Evolutionary conservation across 768 basidiomycete species (phyloP).

Genomic region (Saitozyma podzolica): DNA sequence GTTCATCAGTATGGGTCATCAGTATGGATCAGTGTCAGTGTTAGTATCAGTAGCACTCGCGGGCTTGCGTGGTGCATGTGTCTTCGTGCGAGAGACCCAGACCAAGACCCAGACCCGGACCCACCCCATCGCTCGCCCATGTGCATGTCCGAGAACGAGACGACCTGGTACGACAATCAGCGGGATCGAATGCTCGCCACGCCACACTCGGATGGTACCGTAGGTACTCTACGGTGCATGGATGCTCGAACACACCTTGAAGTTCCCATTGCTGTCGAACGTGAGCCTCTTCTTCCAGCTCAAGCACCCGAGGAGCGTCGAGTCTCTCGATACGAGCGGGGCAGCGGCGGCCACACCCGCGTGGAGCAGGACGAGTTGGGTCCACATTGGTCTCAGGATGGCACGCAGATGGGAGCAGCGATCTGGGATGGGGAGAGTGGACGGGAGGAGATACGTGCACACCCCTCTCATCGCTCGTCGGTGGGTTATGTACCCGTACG

Average conservation of each 20-base stretch:
- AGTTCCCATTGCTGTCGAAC: slow-evolving; percentile 63
- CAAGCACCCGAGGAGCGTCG: not conserved
- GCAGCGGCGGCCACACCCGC: not conserved
- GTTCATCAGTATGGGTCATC: too few species aligned
- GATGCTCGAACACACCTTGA: slow-evolving; percentile 55
- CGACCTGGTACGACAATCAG: slow-evolving; percentile 49
- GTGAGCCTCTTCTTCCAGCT: slow-evolving; percentile 52
- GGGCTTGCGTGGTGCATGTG: not conserved
- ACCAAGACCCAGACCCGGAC: too few species aligned
- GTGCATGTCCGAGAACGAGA: slow-evolving; percentile 73
- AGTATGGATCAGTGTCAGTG: not conserved
- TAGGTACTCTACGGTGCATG: too few species aligned
- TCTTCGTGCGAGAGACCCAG: too few species aligned
- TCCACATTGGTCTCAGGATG: too few species aligned
- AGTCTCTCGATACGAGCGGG: not conserved
- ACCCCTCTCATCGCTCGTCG: too few species aligned
- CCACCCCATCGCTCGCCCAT: slow-evolving; percentile 76
- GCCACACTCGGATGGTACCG: too few species aligned
- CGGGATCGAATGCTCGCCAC: not conserved
- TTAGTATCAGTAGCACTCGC: slow-evolving; percentile 53
- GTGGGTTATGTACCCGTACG: too few species aligned
- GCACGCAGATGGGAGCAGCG: too few species aligned
- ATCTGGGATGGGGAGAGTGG: too few species aligned
- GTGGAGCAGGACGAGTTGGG: too few species aligned
- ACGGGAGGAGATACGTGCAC: too few species aligned